These are phyloP conservation scores for Heritiera littoralis DNA, from an alignment of 345 rosid genomes.

Conservation along the genomic window DNA sequence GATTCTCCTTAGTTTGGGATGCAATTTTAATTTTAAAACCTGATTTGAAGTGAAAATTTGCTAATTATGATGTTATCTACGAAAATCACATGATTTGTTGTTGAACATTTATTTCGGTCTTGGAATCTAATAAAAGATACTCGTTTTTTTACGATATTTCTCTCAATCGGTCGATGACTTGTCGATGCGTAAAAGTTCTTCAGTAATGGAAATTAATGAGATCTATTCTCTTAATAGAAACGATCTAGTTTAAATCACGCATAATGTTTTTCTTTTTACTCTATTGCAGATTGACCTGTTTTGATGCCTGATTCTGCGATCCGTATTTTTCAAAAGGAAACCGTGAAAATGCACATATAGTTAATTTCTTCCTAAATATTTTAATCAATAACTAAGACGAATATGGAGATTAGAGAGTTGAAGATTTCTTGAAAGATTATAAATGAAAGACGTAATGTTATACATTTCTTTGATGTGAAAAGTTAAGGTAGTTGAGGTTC, in stretches of 20 bases:
- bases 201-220: background rate
- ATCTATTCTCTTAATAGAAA: background rate
- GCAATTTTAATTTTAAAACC: background rate
- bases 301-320: background rate
- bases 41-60: background rate
- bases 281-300: background rate
- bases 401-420: background rate
- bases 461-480: background rate
- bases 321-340: background rate
- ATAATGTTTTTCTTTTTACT: constrained; percentile 6
- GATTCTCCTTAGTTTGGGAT: background rate
- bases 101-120: background rate
- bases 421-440: background rate
- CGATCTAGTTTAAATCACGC: background rate
- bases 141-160: background rate
- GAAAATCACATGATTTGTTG: background rate
- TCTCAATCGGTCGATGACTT: background rate
- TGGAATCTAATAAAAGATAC: background rate
- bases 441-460: background rate
- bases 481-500: background rate
- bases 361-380: background rate
- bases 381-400: background rate
- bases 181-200: background rate
- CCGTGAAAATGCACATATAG: background rate
- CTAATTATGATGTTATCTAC: background rate